These are phyloP conservation scores for Bassia scoparia DNA, from an alignment of 148 eudicot genomes.

Conservation along the genomic window DNA sequence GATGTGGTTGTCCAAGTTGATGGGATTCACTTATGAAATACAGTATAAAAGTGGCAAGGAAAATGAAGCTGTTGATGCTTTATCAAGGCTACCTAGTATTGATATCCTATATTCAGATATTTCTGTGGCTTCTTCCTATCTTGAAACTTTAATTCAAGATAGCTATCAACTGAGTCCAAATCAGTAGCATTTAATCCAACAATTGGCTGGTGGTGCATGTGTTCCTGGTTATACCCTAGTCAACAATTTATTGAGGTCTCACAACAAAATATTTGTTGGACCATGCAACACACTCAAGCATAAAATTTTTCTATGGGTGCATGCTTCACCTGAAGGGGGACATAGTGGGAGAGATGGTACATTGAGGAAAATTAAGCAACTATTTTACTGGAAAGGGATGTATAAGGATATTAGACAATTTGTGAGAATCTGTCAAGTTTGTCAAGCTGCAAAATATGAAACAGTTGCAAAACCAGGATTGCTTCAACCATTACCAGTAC, in stretches of 20 bases:
- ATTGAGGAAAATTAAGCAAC: neutral
- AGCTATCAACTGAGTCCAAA: too few relatives aligned
- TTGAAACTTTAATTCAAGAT: neutral
- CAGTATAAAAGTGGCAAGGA: neutral
- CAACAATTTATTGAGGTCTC: neutral
- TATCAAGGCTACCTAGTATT: neutral
- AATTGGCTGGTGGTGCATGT: too few relatives aligned
- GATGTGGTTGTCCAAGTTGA: too few relatives aligned
- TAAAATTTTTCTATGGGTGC: neutral
- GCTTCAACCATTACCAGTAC: neutral
- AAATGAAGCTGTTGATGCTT: neutral
- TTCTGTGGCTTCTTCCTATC: neutral
- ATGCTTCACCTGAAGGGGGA: neutral
- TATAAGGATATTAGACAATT: neutral
- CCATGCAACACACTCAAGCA: too few relatives aligned
- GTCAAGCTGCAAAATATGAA: neutral
- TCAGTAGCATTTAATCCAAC: too few relatives aligned
- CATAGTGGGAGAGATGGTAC: neutral
- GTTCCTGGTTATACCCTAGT: too few relatives aligned
- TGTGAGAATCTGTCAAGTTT: neutral
- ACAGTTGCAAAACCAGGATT: neutral
- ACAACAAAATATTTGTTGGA: neutral
- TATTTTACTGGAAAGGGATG: neutral
- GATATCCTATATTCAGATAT: neutral
- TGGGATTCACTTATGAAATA: too few relatives aligned